Conservation (phyloP, 148 eudicot genomes). For the Chenopodium suecicum region DNA sequence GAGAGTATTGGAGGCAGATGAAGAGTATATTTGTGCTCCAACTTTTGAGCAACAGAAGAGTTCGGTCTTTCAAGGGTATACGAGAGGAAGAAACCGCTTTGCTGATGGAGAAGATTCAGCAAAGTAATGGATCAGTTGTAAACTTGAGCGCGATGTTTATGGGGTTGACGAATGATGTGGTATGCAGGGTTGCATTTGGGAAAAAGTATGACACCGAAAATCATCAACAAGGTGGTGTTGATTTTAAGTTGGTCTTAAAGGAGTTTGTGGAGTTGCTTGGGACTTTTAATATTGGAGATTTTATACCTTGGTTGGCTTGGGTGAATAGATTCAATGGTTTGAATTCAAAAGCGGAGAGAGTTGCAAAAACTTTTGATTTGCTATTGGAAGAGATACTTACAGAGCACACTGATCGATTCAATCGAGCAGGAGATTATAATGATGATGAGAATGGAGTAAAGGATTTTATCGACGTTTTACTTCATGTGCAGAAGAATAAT, state of each 20-base stretch:
- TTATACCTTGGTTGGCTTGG: slow-evolving; percentile 38
- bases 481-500: slow-evolving; percentile 28
- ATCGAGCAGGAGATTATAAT: background rate
- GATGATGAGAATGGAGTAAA: slow-evolving; percentile 4
- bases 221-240: slow-evolving; percentile 1
- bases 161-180: slow-evolving; percentile 30
- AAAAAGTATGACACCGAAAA: slow-evolving; percentile 25
- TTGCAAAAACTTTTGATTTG: slow-evolving; percentile 34
- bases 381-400: slow-evolving; percentile 28
- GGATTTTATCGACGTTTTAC: slow-evolving; percentile 40
- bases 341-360: slow-evolving; percentile 18
- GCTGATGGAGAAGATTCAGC: slow-evolving; percentile 36
- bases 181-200: slow-evolving; percentile 42
- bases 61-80: slow-evolving; percentile 38
- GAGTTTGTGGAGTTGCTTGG: slow-evolving; percentile 18
- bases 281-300: slow-evolving; percentile 22
- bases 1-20: slow-evolving; percentile 65
- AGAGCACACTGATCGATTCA: slow-evolving; percentile 21
- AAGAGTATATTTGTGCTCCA: slow-evolving; percentile 53
- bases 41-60: slow-evolving; percentile 45
- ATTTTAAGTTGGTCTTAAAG: slow-evolving; percentile 2
- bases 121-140: background rate
- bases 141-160: slow-evolving; percentile 41
- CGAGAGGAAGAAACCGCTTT: slow-evolving; percentile 50
- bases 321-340: slow-evolving; percentile 33